Base-by-base conservation (phyloP, 306 rosid genomes). In the Cicer arietinum region DNA sequence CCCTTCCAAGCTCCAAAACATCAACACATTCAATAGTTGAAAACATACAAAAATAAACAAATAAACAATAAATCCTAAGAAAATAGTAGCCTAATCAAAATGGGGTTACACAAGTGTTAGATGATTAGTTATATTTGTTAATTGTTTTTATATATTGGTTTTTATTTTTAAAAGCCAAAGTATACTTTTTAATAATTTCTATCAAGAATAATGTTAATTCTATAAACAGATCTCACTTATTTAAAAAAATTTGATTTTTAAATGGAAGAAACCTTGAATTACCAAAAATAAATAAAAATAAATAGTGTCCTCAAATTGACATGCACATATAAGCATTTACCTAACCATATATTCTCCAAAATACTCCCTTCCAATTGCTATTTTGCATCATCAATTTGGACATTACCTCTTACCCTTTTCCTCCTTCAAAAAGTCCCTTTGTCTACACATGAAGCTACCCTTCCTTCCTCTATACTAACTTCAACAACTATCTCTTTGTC, bases 291-390 rank as follows among this genome's bases (percentile, higher is more conserved):
- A 22, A 25, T 0, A 2, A 25, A 25, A 25, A 25, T 20, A 25
- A 77, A 69, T 53, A 79, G 64, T 40, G 69, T 47, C 75, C 77
- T 75, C 76, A 83, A 82, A 82, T 64, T 71, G 87, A 86, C 86
- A 87, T 85, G 57, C 67, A 67, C 85, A 83, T 89, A 85, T 81
- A 85, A 85, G 90, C 88, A 88, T 85, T 44, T 84, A 86, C 90
- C 96, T 87, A 90, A 89, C 83, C 88, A 70, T 82, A 83, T 87
- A 87, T 89, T 92, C 96, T 76, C 79, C 86, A 62, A 67, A 80
- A 71, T 79, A 76, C 96, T 76, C 71, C 68, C 72, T 85, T 90
- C 97, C 97, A 94, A 94, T 79, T 71, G 82, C 95, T 86, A 87
- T 86, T 75, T 25, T 80, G 84, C 93, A 86, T 68, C 78, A 71